These are phyloP conservation scores for Fusarium siculi DNA, from an alignment of 2,329 filamentous ascomycete genomes.

Conservation along the genomic window DNA sequence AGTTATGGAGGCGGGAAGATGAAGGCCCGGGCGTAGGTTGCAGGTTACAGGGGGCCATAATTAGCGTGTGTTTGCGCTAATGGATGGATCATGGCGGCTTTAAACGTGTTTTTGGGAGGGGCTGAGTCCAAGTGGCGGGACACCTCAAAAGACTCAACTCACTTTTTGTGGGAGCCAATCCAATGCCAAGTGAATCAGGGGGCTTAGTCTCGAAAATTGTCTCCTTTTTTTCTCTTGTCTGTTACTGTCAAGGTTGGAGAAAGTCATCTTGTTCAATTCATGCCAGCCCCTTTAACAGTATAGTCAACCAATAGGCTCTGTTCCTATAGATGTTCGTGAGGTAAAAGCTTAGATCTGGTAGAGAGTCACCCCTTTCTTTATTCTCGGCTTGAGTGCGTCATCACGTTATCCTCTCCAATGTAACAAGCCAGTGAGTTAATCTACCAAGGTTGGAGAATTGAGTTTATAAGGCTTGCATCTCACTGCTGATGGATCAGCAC, in stretches of 20 bases:
- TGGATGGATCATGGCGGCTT: conserved; percentile 4
- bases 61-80: conserved; percentile 1
- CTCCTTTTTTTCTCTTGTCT: conserved; percentile 6
- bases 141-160: not conserved
- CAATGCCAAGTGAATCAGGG: conserved; percentile 29
- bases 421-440: not conserved
- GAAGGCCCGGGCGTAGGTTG: conserved; percentile 19
- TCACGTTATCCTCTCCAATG: not conserved
- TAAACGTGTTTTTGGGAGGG: conserved; percentile 17
- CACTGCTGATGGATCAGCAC: not conserved
- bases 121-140: conserved; percentile 16
- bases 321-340: not conserved
- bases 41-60: conserved; percentile 5
- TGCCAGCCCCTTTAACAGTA: conserved; percentile 6
- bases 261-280: not conserved
- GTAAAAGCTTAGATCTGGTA: conserved; percentile 7
- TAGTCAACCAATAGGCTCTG: conserved; percentile 4
- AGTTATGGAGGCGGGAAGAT: conserved; percentile 27
- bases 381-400: conserved; percentile 1
- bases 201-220: not conserved
- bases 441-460: not conserved
- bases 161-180: conserved; percentile 1
- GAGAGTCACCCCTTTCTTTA: conserved; percentile 6
- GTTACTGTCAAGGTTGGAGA: not conserved
- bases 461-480: not conserved